A percentile compares a stretch with the other conserved stretches of the same genome.
phyloP scores from a whole-genome alignment of 257 asterid genomes.

The Scutellaria minor region DNA sequence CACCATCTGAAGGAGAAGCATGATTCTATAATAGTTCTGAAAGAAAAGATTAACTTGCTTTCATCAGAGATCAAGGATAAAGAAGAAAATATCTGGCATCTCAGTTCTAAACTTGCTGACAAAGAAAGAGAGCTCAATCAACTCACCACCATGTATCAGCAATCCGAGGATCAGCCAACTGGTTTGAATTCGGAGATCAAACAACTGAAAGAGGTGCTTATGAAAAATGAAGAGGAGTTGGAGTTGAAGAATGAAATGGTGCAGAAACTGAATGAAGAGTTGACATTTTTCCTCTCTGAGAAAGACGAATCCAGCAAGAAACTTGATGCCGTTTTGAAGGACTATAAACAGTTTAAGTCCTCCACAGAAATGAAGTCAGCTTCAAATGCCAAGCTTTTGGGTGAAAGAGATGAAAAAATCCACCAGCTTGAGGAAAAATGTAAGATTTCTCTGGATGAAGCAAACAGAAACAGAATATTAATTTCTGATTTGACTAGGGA shows the following conservation, averaged over 20 bases:
- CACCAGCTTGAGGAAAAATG: slow-evolving; percentile 60
- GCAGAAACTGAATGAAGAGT: slow-evolving; percentile 45
- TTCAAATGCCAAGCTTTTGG: slow-evolving; percentile 58
- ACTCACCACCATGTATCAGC: slow-evolving; percentile 43
- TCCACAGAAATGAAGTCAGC: slow-evolving; percentile 53
- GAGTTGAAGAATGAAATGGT: slow-evolving; percentile 51
- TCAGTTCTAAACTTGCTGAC: slow-evolving; percentile 45
- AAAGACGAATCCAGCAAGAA: slow-evolving; percentile 50
- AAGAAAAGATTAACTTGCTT: slow-evolving; percentile 60
- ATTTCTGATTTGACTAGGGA: slow-evolving; percentile 59
- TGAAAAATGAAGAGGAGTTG: slow-evolving; percentile 56
- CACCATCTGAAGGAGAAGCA: slow-evolving; percentile 64
- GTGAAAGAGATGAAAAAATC: slow-evolving; percentile 50
- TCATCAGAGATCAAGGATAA: slow-evolving; percentile 63
- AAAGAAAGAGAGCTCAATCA: slow-evolving; percentile 53
- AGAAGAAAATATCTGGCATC: slow-evolving; percentile 45
- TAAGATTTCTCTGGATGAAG: slow-evolving; percentile 48
- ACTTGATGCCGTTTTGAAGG: slow-evolving; percentile 46
- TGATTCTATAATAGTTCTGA: slow-evolving; percentile 49
- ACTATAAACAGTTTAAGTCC: slow-evolving; percentile 54
- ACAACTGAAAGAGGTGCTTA: slow-evolving; percentile 48
- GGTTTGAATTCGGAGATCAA: slow-evolving; percentile 51
- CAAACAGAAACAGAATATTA: slow-evolving; percentile 36
- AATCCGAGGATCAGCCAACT: slow-evolving; percentile 49
- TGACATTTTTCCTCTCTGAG: slow-evolving; percentile 47